Evolutionary conservation across 2,329 filamentous ascomycete genomes (phyloP), one percentile per base, ranked within the genome.

Genomic region (Aureobasidium sp.): DNA sequence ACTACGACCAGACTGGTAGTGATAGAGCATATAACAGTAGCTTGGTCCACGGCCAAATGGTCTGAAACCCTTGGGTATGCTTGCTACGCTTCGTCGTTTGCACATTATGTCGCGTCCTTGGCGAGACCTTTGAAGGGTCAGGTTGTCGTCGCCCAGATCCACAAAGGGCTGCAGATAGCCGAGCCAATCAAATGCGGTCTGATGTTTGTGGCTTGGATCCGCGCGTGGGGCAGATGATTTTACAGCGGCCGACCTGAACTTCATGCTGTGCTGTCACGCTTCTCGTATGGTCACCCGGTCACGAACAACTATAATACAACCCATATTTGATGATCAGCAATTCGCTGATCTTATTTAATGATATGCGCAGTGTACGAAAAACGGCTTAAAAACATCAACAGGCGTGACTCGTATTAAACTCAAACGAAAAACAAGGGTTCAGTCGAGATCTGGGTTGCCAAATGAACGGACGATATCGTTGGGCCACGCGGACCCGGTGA

Each of bases 101-200:
- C 42, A 58, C 53, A 57, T 57, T 41, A 45, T 57, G 41, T 57
- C 39, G 53, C 53, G 34, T 57, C 36, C 41, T 44, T 45, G 29
- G 53, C 53, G 27, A 14, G 21, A 48, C 21, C 32, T 21, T 58
- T 48, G 54, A 30, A 58, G 54, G 54, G 54, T 58, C 53, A 57
- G 39, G 53, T 57, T 57, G 53, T 57, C 54, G 54, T 58, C 54
- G 54, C 54, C 42, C 54, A 58, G 41, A 58, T 58, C 29, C 53
- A 32, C 39, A 57, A 27, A 14, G 25, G 51, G 25, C 53, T 57
- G 53, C 53, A 58, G 54, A 58, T 58, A 58, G 54, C 54, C 54
- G 54, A 58, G 42, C 54, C 54, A 58, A 58, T 58, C 54, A 58
- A 8, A 58, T 39, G 54, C 54, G 37, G n/a, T n/a, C 41, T 57